phyloP scores from a whole-genome alignment of 257 asterid genomes.

The Echium plantagineum region DNA sequence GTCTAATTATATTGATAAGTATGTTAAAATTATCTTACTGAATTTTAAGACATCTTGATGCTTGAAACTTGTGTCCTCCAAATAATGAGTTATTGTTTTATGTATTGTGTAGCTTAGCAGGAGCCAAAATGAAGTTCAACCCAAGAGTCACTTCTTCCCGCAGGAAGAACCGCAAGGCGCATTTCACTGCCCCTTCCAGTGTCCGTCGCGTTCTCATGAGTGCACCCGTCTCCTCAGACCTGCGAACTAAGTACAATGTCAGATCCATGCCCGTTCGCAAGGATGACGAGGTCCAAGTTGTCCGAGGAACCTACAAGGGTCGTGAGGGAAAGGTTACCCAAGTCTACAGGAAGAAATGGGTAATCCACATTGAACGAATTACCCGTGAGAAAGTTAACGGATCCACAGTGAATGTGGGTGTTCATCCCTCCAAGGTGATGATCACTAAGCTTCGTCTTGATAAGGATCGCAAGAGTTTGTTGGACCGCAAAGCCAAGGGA shows the following conservation, averaged over 20 bases:
- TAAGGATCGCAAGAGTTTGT: slow-evolving; percentile 68
- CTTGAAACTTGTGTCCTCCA: too few relatives aligned
- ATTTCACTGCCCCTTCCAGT: slow-evolving; percentile 67
- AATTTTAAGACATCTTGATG: too few relatives aligned
- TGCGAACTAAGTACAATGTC: slow-evolving; percentile 53
- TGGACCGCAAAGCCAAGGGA: slow-evolving; percentile 83
- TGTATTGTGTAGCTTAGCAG: too few relatives aligned
- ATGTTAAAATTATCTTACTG: too few relatives aligned
- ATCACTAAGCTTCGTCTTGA: slow-evolving; percentile 73
- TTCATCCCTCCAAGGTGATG: slow-evolving; percentile 59
- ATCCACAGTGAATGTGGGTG: slow-evolving; percentile 75
- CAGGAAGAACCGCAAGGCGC: slow-evolving; percentile 68
- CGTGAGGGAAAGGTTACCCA: slow-evolving; percentile 91
- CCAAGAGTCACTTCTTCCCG: slow-evolving; percentile 61
- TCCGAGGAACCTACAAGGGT: slow-evolving; percentile 83
- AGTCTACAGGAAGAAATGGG: slow-evolving; percentile 88
- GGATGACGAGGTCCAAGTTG: slow-evolving; percentile 81
- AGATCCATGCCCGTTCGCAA: slow-evolving; percentile 80
- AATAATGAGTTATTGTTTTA: too few relatives aligned
- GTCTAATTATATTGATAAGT: too few relatives aligned
- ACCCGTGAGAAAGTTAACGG: slow-evolving; percentile 85
- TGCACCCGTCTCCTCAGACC: slow-evolving; percentile 51
- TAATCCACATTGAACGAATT: slow-evolving; percentile 76
- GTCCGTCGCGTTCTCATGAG: slow-evolving; percentile 61
- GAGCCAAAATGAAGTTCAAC: slow-evolving; percentile 41